Evolutionary conservation across 176 grass and related monocot species (phyloP).

Genomic region (Chrysopogon serrulatus): DNA sequence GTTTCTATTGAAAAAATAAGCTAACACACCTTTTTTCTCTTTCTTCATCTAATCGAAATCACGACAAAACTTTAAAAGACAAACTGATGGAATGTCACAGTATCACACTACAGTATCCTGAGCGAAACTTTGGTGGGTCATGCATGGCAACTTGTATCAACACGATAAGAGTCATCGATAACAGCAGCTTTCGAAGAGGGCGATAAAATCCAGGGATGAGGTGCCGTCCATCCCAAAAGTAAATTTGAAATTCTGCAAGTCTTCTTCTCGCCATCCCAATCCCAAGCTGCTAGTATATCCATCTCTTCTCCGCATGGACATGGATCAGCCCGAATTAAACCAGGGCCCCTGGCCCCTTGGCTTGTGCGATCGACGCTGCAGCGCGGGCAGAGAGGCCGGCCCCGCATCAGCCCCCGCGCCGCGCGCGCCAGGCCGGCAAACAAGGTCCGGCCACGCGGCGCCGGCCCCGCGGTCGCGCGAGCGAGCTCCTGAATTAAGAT

Average conservation of each 20-base stretch:
- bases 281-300: neutral
- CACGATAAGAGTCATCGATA: neutral
- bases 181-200: neutral
- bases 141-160: neutral
- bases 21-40: too few species aligned
- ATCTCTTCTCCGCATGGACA: neutral
- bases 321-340: neutral
- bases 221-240: neutral
- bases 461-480: neutral
- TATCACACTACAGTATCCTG: neutral
- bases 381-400: neutral
- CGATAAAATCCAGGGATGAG: neutral
- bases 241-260: neutral
- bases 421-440: too few species aligned
- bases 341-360: neutral
- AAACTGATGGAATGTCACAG: neutral
- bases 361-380: neutral
- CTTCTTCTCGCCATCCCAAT: neutral
- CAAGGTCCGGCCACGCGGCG: conserved; percentile 20
- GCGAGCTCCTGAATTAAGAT: too few species aligned
- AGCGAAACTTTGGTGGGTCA: neutral
- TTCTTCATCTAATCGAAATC: too few species aligned
- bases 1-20: too few species aligned
- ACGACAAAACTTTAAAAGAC: too few species aligned
- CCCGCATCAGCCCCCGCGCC: too few species aligned